These are phyloP conservation scores for Dendrostoma leiphaemia DNA, from an alignment of 2,329 filamentous ascomycete species.

Conservation along the genomic window DNA sequence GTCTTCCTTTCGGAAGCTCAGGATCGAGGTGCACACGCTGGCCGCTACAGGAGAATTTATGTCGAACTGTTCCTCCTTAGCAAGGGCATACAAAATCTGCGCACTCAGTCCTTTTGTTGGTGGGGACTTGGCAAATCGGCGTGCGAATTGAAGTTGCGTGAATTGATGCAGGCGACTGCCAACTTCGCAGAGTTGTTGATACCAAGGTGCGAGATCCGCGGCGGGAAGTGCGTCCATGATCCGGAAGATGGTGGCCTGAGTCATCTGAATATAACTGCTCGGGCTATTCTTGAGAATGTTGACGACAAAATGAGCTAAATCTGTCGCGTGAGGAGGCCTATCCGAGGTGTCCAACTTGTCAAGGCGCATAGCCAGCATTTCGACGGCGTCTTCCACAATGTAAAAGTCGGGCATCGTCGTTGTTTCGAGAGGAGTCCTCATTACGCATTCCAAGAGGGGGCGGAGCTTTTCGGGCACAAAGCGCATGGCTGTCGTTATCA, in stretches of 20 bases:
- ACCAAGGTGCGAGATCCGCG: conserved; percentile 32
- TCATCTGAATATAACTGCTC: conserved; percentile 28
- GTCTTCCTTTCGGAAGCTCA: conserved; percentile 39
- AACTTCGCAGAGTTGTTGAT: conserved; percentile 30
- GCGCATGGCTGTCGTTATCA: conserved; percentile 26
- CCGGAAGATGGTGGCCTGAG: conserved; percentile 34
- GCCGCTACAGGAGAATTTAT: conserved; percentile 46
- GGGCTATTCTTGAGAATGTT: conserved; percentile 19
- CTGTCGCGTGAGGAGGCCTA: neutral
- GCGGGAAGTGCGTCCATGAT: conserved; percentile 12
- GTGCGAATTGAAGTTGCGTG: conserved; percentile 48
- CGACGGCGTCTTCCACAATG: conserved; percentile 21
- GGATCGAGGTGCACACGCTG: conserved; percentile 58
- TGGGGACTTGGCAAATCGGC: conserved; percentile 38
- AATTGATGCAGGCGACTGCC: conserved; percentile 34
- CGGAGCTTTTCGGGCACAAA: conserved; percentile 18
- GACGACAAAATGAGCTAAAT: conserved; percentile 16
- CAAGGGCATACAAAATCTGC: conserved; percentile 39
- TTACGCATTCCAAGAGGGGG: conserved; percentile 22
- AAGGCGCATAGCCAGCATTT: conserved; percentile 16
- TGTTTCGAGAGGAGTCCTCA: conserved; percentile 2
- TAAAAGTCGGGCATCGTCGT: conserved; percentile 15
- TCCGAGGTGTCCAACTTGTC: neutral
- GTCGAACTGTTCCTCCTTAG: conserved; percentile 33
- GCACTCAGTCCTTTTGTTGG: conserved; percentile 41